Evolutionary conservation across 192 early-diverging fungal genomes (phyloP).

Genomic region (Backusella tarrabulga): DNA sequence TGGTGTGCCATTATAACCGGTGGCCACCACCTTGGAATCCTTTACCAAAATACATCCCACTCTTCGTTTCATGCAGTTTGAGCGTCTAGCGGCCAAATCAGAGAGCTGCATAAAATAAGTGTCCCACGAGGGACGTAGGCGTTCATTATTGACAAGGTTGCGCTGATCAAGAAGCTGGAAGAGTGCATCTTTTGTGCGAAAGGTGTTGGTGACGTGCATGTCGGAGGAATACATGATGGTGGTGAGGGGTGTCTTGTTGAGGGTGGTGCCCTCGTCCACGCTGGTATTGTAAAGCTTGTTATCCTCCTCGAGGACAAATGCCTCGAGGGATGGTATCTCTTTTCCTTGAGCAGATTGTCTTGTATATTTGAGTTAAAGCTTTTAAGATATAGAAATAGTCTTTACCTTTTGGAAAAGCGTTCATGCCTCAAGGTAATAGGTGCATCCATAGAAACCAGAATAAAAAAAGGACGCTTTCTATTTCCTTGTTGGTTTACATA

Average conservation of each 20-base stretch:
- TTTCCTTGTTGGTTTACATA: not conserved
- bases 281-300: constrained; percentile 38
- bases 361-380: not conserved
- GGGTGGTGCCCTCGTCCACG: not conserved
- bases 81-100: constrained; percentile 83
- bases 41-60: constrained; percentile 94
- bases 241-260: constrained; percentile 26
- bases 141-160: constrained; percentile 67
- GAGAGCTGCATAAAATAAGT: constrained; percentile 97
- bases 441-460: constrained; percentile 86
- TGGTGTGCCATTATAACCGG: constrained; percentile 99
- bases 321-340: constrained; percentile 44
- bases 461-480: constrained; percentile 78
- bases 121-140: constrained; percentile 92
- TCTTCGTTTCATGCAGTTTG: constrained; percentile 98
- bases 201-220: constrained; percentile 64
- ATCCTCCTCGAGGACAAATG: constrained; percentile 62
- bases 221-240: constrained; percentile 53
- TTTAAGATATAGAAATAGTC: not conserved
- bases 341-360: constrained; percentile 5
- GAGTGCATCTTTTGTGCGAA: constrained; percentile 33
- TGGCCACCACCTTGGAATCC: constrained; percentile 87
- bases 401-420: constrained; percentile 47
- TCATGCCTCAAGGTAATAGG: constrained; percentile 67
- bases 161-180: constrained; percentile 44